Percentiles rank a stretch among this genome's conserved stretches.
Conservation (phyloP, 768 basidiomycete genomes). For the Lactarius sanguifluus region DNA sequence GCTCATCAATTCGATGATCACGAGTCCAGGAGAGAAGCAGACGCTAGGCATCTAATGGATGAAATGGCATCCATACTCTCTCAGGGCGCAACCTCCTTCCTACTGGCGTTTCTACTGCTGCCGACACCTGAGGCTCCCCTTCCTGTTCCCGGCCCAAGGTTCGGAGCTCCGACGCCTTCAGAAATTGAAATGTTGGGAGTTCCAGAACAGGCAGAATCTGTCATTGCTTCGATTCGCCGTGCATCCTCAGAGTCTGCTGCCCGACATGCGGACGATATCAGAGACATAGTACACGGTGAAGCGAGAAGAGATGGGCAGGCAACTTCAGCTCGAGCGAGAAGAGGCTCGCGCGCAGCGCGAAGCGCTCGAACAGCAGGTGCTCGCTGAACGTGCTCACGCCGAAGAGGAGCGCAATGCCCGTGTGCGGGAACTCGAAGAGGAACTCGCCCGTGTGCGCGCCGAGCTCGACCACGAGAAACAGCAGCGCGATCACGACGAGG, state of each 20-base stretch:
- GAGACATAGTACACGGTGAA: slow-evolving; percentile 39
- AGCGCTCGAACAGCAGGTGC: slow-evolving; percentile 23
- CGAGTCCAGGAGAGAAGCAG: slow-evolving; percentile 57
- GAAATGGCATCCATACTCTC: slow-evolving; percentile 39
- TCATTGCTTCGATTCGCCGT: slow-evolving; percentile 41
- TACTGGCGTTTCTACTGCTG: neutral
- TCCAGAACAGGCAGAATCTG: slow-evolving; percentile 35
- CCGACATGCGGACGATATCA: slow-evolving; percentile 56
- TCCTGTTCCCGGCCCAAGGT: neutral
- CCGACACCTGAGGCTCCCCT: neutral
- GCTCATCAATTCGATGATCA: slow-evolving; percentile 57
- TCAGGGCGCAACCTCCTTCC: slow-evolving; percentile 12
- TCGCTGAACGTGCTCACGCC: slow-evolving; percentile 29
- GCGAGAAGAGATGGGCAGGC: slow-evolving; percentile 28
- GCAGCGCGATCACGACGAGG: slow-evolving; percentile 55
- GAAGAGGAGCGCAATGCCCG: slow-evolving; percentile 54
- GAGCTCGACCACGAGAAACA: slow-evolving; percentile 67
- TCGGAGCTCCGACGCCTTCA: slow-evolving; percentile 7
- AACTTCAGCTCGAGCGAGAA: slow-evolving; percentile 26
- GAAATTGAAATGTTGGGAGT: slow-evolving; percentile 25
- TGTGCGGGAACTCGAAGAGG: slow-evolving; percentile 61
- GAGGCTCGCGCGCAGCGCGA: slow-evolving; percentile 28
- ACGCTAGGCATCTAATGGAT: slow-evolving; percentile 52
- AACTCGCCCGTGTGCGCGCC: slow-evolving; percentile 53
- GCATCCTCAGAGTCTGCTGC: slow-evolving; percentile 55